Evolutionary conservation across 2,329 filamentous ascomycete species (phyloP), one percentile per base, ranked within the genome.

Genomic region (Pseudogymnoascus destructans): DNA sequence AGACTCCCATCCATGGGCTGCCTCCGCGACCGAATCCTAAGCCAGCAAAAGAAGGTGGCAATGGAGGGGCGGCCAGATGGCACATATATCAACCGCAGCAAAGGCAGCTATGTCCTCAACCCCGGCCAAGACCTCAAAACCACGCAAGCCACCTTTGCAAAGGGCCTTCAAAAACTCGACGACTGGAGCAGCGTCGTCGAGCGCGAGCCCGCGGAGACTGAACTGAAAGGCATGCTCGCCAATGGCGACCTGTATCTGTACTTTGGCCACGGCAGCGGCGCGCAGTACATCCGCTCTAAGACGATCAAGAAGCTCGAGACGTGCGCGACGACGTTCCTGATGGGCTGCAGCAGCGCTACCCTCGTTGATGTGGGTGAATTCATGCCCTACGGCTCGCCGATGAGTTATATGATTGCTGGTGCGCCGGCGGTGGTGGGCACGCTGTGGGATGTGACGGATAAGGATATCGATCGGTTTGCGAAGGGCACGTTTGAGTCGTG

Each of bases 401-500:
- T 91, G 73, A 90, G 91, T 66, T 97, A 97, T 73, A 84, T 98
- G 72, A 84, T 92, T 64, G 91, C 90, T 0, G 92, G 89, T 1
- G 83, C 80, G 64, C 90, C 89, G 3, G 90, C 92, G 0, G 82
- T 97, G 8, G 84, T 97, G 1, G 93, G 90, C 49, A 96, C 91
- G 13, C 76, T 98, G 35, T 98, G 93, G 93, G 93, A 98, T 71
- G 93, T 98, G 55, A 98, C 93, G 8, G 93, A 98, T 70, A 88
- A 88, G 66, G 93, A 98, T 70, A 95, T 96, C 70, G 95, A 98
- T 73, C 86, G 91, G 15, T 95, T 95, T 70, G 87, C 91, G 0
- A 82, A 85, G 32, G 77, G 79, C 23, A 76, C 87, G 2, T 87
- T 95, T 69, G 87, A 93, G 68, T 79, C 86, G 65, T 98, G 93